Base-by-base conservation (phyloP, 78 protist species). In the Kipferlia bialata region DNA sequence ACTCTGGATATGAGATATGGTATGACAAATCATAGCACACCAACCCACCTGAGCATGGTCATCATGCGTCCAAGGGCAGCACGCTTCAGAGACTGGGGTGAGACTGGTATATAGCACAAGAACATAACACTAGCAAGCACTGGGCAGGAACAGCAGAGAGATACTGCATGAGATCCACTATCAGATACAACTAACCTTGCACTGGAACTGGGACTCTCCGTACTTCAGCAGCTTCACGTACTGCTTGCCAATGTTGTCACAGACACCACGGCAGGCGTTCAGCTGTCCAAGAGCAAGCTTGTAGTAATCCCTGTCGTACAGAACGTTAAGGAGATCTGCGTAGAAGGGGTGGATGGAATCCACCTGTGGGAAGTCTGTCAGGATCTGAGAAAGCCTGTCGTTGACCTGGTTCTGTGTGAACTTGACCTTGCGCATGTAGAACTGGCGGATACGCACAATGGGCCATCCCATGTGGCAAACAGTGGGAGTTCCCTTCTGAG, bases 1-100 rank as follows among this genome's bases (percentile, higher is more conserved):
- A n/a, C n/a, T n/a, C n/a, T n/a, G n/a, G n/a, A n/a, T n/a, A n/a
- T n/a, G n/a, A n/a, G n/a, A n/a, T n/a, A n/a, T n/a, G n/a, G n/a
- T n/a, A n/a, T n/a, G n/a, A n/a, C n/a, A n/a, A n/a, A n/a, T n/a
- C n/a, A n/a, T n/a, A n/a, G n/a, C n/a, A n/a, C n/a, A n/a, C n/a
- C n/a, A n/a, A n/a, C n/a, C n/a, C n/a, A n/a, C n/a, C n/a, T n/a
- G 85, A 94, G 70, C 20, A 89, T n/a, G 10, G 98, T 93, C 78
- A 86, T 73, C 99, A 96, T 96, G 5, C 98, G 76, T 31, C 99
- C 99, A 17, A 97, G 84, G 12, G 98, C 98, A 0, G 98, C 98
- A n/a, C 96, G 84, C 84, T 97, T 97, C 34, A 97, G 90, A 69
- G 84, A 87, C n/a, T n/a, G n/a, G n/a, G n/a, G n/a, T n/a, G n/a